Evolutionary conservation across 805 yeast species (phyloP).

Genomic region (Barnettozyma pratensis): DNA sequence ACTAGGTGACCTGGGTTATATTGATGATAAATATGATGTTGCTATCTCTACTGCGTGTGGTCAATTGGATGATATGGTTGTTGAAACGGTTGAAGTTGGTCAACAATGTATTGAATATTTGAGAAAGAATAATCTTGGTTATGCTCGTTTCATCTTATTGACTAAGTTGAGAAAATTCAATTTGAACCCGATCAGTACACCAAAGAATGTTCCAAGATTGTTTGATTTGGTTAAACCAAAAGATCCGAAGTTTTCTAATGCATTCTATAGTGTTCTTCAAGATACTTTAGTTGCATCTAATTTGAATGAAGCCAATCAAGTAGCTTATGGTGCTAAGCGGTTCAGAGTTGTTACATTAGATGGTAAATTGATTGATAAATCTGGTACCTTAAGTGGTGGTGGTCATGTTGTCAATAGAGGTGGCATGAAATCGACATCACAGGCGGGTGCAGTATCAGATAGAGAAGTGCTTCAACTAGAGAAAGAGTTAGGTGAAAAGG

Average conservation of each 20-base stretch:
- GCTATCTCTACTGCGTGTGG: slow-evolving; percentile 96
- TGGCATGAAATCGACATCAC: slow-evolving; percentile 53
- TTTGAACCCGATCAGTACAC: slow-evolving; percentile 56
- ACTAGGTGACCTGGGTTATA: slow-evolving; percentile 87
- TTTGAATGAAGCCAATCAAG: slow-evolving; percentile 73
- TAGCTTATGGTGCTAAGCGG: slow-evolving; percentile 79
- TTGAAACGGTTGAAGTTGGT: slow-evolving; percentile 69
- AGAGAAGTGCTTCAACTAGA: slow-evolving; percentile 53
- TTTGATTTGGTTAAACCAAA: slow-evolving; percentile 75
- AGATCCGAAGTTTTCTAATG: slow-evolving; percentile 69
- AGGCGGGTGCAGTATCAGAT: slow-evolving; percentile 42
- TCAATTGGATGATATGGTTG: slow-evolving; percentile 87
- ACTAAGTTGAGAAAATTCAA: slow-evolving; percentile 66
- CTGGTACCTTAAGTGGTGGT: slow-evolving; percentile 98
- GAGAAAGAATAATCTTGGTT: slow-evolving; percentile 78
- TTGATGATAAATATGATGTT: slow-evolving; percentile 82
- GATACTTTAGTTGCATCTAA: slow-evolving; percentile 85
- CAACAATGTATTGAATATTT: slow-evolving; percentile 77
- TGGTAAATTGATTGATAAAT: slow-evolving; percentile 85
- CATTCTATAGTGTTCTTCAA: slow-evolving; percentile 80
- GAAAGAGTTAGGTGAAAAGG: slow-evolving; percentile 46
- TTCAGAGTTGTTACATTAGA: slow-evolving; percentile 89
- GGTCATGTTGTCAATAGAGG: slow-evolving; percentile 70
- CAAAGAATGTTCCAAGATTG: slow-evolving; percentile 71
- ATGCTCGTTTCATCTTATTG: slow-evolving; percentile 81